Evolutionary conservation across 2,329 filamentous ascomycete species (phyloP).

Genomic region (Ampelomyces quisqualis): DNA sequence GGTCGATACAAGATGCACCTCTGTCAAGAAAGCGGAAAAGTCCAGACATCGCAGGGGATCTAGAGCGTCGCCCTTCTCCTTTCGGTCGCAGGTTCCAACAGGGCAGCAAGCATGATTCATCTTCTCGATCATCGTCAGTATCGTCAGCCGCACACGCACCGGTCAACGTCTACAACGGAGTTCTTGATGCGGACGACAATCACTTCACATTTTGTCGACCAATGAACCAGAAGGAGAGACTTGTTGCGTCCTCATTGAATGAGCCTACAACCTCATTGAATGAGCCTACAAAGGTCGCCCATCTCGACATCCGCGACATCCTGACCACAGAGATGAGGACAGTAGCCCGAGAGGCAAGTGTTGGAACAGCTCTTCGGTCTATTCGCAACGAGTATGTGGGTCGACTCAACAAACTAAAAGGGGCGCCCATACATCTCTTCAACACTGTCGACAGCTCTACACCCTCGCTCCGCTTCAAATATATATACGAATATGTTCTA

Average conservation of each 20-base stretch:
- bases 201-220: constrained; percentile 41
- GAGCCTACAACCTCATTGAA: too few species aligned
- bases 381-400: constrained; percentile 46
- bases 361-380: constrained; percentile 33
- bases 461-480: constrained; percentile 65
- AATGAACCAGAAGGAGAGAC: constrained; percentile 18
- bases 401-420: constrained; percentile 30
- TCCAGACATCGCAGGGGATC: constrained; percentile 14
- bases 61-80: constrained; percentile 25
- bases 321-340: constrained; percentile 43
- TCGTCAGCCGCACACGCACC: constrained; percentile 14
- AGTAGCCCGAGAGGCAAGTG: constrained; percentile 28
- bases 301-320: constrained; percentile 35
- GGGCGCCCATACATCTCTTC: constrained; percentile 57
- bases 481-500: constrained; percentile 65
- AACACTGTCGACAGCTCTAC: constrained; percentile 61
- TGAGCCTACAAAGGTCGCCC: constrained; percentile 20
- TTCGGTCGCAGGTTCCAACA: constrained; percentile 16
- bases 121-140: constrained; percentile 26
- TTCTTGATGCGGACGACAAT: constrained; percentile 40
- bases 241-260: not conserved
- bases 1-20: constrained; percentile 8
- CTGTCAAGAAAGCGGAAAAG: constrained; percentile 30
- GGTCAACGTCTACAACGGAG: constrained; percentile 46
- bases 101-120: constrained; percentile 18